Percentiles rank a stretch among this genome's conserved stretches.
Conservation (phyloP, 1,139 yeast genomes). For the Yamadazyma siamensis region DNA sequence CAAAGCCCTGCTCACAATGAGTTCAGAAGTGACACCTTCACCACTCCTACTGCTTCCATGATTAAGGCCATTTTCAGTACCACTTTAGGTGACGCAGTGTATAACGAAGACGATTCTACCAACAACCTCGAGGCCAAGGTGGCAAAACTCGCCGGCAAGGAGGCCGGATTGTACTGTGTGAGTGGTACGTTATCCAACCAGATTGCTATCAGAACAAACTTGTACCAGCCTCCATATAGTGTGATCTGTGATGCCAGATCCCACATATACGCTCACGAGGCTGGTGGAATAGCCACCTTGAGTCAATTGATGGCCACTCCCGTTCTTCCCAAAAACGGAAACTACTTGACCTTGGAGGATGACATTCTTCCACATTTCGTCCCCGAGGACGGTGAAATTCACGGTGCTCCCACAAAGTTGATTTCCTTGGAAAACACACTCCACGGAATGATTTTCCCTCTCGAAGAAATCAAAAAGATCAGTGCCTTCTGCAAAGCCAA, state of each 20-base stretch:
- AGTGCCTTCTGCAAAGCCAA: constrained; percentile 33
- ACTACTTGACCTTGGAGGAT: constrained; percentile 68
- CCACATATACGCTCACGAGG: constrained; percentile 81
- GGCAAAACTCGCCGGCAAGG: constrained; percentile 72
- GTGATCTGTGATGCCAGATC: constrained; percentile 82
- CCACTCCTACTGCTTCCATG: constrained; percentile 84
- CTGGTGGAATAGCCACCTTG: constrained; percentile 85
- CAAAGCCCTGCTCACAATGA: constrained; percentile 45
- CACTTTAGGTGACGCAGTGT: constrained; percentile 83
- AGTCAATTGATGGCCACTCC: constrained; percentile 94
- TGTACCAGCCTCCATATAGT: constrained; percentile 83
- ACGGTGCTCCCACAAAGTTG: constrained; percentile 45
- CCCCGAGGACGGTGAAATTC: constrained; percentile 55
- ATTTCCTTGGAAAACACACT: constrained; percentile 45
- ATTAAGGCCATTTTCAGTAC: constrained; percentile 23
- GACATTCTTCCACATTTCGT: constrained; percentile 65
- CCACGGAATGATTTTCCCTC: constrained; percentile 43
- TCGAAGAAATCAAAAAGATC: constrained; percentile 39
- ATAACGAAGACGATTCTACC: constrained; percentile 77
- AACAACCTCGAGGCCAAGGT: constrained; percentile 61
- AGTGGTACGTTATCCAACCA: constrained; percentile 94
- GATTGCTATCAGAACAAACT: constrained; percentile 73
- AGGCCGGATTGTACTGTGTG: constrained; percentile 78
- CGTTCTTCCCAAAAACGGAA: constrained; percentile 70
- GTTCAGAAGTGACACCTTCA: constrained; percentile 87